Base-by-base conservation (phyloP, 2,329 filamentous ascomycete genomes). In the Exophiala dermatitidis region DNA sequence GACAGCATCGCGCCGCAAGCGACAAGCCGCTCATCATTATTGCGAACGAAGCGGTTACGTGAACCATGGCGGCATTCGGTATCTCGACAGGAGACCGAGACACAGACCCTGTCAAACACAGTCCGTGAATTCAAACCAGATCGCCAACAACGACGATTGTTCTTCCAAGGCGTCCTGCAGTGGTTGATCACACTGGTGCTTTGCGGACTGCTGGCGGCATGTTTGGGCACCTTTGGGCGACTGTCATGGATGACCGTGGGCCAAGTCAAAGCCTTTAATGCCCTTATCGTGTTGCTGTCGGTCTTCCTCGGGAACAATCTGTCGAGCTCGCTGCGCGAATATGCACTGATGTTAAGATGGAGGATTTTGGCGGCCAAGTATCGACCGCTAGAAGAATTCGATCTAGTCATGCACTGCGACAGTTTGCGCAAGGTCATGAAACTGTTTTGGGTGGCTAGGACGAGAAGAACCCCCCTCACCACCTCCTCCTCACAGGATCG, bases 241-340 rank as follows among this genome's bases (percentile, higher is more conserved):
- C 45, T 54, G 4, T 10, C 42, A 5, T 52, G 36, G 26, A 57
- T 63, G 49, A 60, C 46, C 1, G 54, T 58, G 10, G 33, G 44
- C 26, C 54, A 61, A 36, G 54, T 60, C 44, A 60, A 61, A 29
- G 53, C 56, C 3, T 63, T 63, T 57, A 63, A 63, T 37, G 60
- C 61, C 5, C 32, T 61, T 6, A 63, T 61, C 19, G 58, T 57
- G 37, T 34, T 59, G 10, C 48, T 61, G 3, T 62, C 60, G 3
- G 37, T 63, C 10, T 56, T 55, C 12, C 53, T 62, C 19, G 60
- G 60, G 30, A 53, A 57, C 30, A 59, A 60, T 36, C 52, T 63
- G 10, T 46, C 52, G 2, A 54, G 54, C 38, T 57, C 58, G 2
- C 47, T 63, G 32, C 48, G 53, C 48, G 54, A 58, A 37, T 62